Evolutionary conservation across 305 asterid species (phyloP).

Genomic region (Caryopteris hybrid): DNA sequence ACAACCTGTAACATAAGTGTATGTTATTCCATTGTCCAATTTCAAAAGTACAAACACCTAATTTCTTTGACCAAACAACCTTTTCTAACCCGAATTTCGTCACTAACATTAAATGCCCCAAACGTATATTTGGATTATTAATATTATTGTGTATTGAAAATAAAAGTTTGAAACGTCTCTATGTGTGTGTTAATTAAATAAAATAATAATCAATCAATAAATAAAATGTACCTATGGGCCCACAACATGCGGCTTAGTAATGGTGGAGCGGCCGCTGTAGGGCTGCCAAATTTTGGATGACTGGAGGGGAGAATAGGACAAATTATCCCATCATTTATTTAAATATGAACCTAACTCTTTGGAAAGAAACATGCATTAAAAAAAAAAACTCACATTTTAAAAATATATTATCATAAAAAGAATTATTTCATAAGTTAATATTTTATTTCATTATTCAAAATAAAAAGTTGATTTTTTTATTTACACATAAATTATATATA

Average conservation of each 20-base stretch:
- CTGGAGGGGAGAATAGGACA: background rate
- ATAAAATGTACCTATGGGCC: background rate
- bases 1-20: conserved; percentile 21
- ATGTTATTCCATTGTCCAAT: background rate
- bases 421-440: too few relatives aligned
- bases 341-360: background rate
- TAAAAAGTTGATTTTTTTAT: too few relatives aligned
- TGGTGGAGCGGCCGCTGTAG: conserved; percentile 15
- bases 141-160: background rate
- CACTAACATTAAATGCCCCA: conserved; percentile 5
- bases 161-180: too few relatives aligned
- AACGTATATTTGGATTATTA: too few relatives aligned
- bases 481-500: too few relatives aligned
- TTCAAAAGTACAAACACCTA: conserved; percentile 6
- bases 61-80: conserved; percentile 19
- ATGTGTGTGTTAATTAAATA: too few relatives aligned
- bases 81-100: background rate
- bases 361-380: background rate
- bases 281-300: conserved; percentile 12
- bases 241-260: conserved; percentile 25
- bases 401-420: too few relatives aligned
- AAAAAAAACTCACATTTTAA: too few relatives aligned
- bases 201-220: too few relatives aligned
- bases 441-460: too few relatives aligned
- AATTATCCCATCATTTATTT: background rate